Percentiles rank a stretch among this genome's conserved stretches.
Evolutionary conservation across 2,329 filamentous ascomycete genomes (phyloP).

Genomic region (Exophiala aquamarina): DNA sequence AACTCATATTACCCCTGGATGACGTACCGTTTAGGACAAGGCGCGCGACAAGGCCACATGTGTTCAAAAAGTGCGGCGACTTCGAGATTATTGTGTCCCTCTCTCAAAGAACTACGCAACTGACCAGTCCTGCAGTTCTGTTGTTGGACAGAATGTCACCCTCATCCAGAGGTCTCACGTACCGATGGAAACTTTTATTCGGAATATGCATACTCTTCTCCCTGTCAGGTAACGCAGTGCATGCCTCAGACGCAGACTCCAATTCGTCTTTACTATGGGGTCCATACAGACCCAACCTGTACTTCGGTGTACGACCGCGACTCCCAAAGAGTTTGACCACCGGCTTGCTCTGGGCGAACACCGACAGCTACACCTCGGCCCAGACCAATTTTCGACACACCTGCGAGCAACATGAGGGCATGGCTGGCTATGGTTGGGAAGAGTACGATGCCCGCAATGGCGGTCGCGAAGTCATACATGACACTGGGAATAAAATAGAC

Average conservation of each 20-base stretch:
- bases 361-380: slow-evolving; percentile 64
- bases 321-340: slow-evolving; percentile 78
- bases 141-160: slow-evolving; percentile 15
- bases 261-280: slow-evolving; percentile 95
- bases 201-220: slow-evolving; percentile 12
- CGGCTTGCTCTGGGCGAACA: slow-evolving; percentile 83
- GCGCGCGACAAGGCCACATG: no score
- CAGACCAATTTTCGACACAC: slow-evolving; percentile 70
- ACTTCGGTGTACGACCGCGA: slow-evolving; percentile 85
- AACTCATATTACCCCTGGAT: no score
- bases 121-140: no score
- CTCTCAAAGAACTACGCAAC: no score
- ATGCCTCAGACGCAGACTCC: slow-evolving; percentile 2
- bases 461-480: slow-evolving; percentile 86
- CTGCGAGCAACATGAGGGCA: slow-evolving; percentile 91
- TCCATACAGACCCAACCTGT: slow-evolving; percentile 88
- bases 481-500: slow-evolving; percentile 83
- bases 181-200: background rate
- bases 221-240: slow-evolving; percentile 1
- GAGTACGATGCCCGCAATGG: slow-evolving; percentile 89
- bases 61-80: no score
- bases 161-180: slow-evolving; percentile 7
- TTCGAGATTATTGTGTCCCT: no score
- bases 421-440: slow-evolving; percentile 97
- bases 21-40: no score